Evolutionary conservation across 2,329 filamentous ascomycete species (phyloP).

Genomic region (Colletotrichum zoysiae): DNA sequence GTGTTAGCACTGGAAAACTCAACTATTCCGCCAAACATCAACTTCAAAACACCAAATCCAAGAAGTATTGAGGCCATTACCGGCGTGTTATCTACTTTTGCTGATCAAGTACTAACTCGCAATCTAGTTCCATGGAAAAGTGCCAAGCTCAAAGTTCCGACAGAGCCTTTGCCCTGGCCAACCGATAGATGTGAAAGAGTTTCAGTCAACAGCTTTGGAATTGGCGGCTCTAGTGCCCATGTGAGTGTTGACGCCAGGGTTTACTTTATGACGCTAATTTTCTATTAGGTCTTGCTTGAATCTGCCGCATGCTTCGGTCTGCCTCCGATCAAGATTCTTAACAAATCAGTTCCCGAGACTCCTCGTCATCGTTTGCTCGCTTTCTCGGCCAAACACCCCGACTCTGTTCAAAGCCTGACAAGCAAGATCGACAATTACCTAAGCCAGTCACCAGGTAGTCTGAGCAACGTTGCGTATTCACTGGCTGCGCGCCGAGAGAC

Average conservation of each 20-base stretch:
- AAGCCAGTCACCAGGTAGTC: slow-evolving; percentile 18
- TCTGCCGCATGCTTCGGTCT: slow-evolving; percentile 27
- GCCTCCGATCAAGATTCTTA: background rate
- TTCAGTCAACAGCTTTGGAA: slow-evolving; percentile 51
- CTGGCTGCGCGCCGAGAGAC: slow-evolving; percentile 40
- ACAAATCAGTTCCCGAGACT: background rate
- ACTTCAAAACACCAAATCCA: slow-evolving; percentile 51
- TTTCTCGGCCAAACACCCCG: slow-evolving; percentile 18
- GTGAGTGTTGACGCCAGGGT: background rate
- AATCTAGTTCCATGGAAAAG: slow-evolving; percentile 42
- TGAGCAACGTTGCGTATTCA: slow-evolving; percentile 42
- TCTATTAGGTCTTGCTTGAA: slow-evolving; percentile 25
- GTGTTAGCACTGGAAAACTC: slow-evolving; percentile 55
- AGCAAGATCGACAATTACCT: background rate
- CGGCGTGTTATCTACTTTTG: background rate
- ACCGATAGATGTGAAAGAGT: slow-evolving; percentile 43
- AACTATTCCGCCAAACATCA: slow-evolving; percentile 56
- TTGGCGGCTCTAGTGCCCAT: slow-evolving; percentile 54
- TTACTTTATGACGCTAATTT: background rate
- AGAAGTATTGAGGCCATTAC: slow-evolving; percentile 13
- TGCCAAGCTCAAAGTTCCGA: slow-evolving; percentile 49
- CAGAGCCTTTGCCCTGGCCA: slow-evolving; percentile 50
- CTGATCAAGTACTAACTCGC: background rate
- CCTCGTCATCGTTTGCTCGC: background rate
- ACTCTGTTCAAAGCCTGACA: background rate